Conservation (phyloP, 2,329 filamentous ascomycete species). For the Hirsutella thompsonii region DNA sequence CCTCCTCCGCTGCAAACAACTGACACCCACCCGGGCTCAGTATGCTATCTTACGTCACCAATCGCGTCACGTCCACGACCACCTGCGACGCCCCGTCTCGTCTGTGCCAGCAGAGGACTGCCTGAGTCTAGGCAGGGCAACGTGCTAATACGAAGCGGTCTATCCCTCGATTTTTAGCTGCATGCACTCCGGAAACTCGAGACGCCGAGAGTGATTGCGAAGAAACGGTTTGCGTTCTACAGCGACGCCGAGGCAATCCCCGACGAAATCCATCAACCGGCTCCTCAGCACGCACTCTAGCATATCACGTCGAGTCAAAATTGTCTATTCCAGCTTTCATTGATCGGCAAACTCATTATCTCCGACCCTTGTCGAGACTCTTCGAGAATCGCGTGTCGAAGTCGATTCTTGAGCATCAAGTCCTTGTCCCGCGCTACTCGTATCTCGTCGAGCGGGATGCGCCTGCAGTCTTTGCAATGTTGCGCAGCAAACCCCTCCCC, state of each 20-base stretch:
- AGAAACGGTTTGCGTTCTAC: too few relatives aligned
- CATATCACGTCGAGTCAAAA: too few relatives aligned
- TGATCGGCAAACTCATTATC: too few relatives aligned
- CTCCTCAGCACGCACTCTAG: too few relatives aligned
- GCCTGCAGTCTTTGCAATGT: constrained; percentile 27
- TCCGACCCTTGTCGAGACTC: not conserved
- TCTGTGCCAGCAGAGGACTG: not conserved
- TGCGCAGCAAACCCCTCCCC: constrained; percentile 44
- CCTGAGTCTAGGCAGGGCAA: not conserved
- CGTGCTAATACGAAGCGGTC: too few relatives aligned
- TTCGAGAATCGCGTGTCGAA: not conserved
- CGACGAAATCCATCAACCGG: too few relatives aligned
- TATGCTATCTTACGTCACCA: not conserved
- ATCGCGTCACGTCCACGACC: not conserved
- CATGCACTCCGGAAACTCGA: too few relatives aligned
- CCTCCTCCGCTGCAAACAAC: too few relatives aligned
- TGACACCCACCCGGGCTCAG: not conserved
- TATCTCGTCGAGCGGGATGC: not conserved
- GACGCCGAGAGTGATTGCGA: too few relatives aligned
- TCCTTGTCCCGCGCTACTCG: not conserved
- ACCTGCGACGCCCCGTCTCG: not conserved
- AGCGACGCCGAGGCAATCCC: too few relatives aligned
- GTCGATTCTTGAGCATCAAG: not conserved
- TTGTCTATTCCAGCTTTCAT: too few relatives aligned
- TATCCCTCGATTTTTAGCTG: too few relatives aligned